These are phyloP conservation scores for Fraxinus cuspidata DNA, from an alignment of 257 asterid genomes.

Conservation along the genomic window DNA sequence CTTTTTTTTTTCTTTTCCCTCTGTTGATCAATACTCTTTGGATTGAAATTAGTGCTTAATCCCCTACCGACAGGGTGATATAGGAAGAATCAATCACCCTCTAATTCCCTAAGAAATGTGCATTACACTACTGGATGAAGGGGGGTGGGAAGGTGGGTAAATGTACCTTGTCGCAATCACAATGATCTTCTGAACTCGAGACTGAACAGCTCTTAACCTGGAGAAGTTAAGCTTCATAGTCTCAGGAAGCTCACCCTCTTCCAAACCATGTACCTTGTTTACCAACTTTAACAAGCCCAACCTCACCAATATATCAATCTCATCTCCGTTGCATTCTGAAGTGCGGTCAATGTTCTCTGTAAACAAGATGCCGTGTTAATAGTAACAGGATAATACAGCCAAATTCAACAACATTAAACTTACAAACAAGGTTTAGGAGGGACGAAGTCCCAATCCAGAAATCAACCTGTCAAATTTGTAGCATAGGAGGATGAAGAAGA, in stretches of 20 bases:
- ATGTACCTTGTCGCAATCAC: slow-evolving; percentile 84
- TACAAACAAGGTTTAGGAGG: background rate
- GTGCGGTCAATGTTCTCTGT: slow-evolving; percentile 45
- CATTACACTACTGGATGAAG: background rate
- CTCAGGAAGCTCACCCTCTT: slow-evolving; percentile 77
- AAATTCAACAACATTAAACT: background rate
- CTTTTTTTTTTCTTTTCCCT: too few species aligned
- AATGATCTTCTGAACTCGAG: slow-evolving; percentile 80
- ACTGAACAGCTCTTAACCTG: slow-evolving; percentile 71
- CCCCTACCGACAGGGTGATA: background rate
- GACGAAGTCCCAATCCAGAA: background rate
- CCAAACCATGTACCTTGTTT: slow-evolving; percentile 63
- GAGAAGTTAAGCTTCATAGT: slow-evolving; percentile 81
- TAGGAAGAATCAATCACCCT: background rate
- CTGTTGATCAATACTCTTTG: background rate
- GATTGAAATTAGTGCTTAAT: background rate
- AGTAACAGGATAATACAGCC: slow-evolving; percentile 3
- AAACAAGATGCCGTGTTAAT: background rate
- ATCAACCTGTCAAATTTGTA: slow-evolving; percentile 44
- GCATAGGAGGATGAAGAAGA: slow-evolving; percentile 39
- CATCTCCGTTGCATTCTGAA: slow-evolving; percentile 81
- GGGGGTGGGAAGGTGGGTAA: background rate
- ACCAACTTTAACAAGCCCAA: slow-evolving; percentile 82
- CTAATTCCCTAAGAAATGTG: background rate
- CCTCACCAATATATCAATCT: slow-evolving; percentile 74